Evolutionary conservation across 441 rosid genomes (phyloP), one percentile per base, ranked within the genome.

Genomic region (Cnidoscolus chayamansa): DNA sequence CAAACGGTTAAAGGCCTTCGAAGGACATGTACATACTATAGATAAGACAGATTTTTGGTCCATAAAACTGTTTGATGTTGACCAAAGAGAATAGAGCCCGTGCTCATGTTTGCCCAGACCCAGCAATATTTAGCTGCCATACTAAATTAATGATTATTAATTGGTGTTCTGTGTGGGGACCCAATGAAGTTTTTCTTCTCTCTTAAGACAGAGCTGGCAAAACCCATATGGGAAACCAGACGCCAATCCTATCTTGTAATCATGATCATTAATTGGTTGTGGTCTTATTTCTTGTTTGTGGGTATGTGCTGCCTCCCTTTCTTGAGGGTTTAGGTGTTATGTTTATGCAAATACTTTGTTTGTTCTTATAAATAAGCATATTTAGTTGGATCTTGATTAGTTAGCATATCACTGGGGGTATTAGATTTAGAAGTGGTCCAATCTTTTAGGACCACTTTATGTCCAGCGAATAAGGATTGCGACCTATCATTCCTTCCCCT

Each of bases 361-460:
- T 51, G 4, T 51, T 16, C 16, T 51, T 49, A 0, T 51, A 51
- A 9, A 65, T 16, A 5, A 13, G 20, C 15, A 2, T 40, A 13
- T n/a, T 55, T 15, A 32, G 55, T 48, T 49, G 58, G 73, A 58
- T 70, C 51, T 13, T 10, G 15, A 30, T 48, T 5, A 40, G 45
- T 40, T 40, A 5, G 6, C 45, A 40, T 5, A 40, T 40, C 45
- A 40, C 6, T 15, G 1, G 49, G 66, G 48, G 53, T 17, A 11
- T 57, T 35, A 40, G 40, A 45, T 2, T 35, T 35, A 35, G 4
- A 35, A 37, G 79, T 69, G 81, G 81, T 72, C 81, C 81, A 3
- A 55, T 65, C 20, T 40, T 31, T 19, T 37, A 35, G 83, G 81
- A 78, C 80, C 82, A 72, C 81, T 19, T n/a, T 79, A 31, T n/a